A percentile compares a stretch with the other conserved stretches of the same genome.
Conservation (phyloP, 1,284 basidiomycete genomes). For the Puccinia sorghi region DNA sequence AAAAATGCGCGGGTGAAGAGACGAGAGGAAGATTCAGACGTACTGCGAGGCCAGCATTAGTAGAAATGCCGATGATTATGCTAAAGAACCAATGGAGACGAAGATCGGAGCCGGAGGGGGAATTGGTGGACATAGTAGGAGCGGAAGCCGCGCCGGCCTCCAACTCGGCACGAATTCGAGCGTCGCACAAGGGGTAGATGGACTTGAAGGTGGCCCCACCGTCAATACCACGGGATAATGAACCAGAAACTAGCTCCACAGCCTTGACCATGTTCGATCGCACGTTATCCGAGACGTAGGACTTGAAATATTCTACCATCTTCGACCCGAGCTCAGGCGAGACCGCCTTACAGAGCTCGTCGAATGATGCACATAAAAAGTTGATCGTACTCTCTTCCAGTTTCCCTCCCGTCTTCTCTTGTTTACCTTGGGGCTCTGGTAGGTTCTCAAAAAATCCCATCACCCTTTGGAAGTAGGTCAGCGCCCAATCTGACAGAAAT, state of each 20-base stretch:
- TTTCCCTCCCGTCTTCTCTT: conserved; percentile 76
- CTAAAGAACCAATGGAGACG: conserved; percentile 78
- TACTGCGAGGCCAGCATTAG: conserved; percentile 74
- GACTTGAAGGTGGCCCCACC: conserved; percentile 71
- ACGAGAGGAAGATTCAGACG: conserved; percentile 67
- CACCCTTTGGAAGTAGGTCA: conserved; percentile 80
- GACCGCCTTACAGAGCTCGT: conserved; percentile 56
- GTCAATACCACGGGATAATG: conserved; percentile 68
- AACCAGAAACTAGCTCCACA: conserved; percentile 83
- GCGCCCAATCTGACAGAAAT: conserved; percentile 84
- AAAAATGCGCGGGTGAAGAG: not conserved
- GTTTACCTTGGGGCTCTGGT: conserved; percentile 66
- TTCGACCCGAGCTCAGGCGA: conserved; percentile 53
- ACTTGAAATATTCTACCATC: conserved; percentile 41
- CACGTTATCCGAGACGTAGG: conserved; percentile 44
- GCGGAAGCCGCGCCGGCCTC: conserved; percentile 88
- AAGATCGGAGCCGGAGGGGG: conserved; percentile 82
- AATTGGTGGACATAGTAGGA: conserved; percentile 80
- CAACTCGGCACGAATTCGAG: conserved; percentile 81
- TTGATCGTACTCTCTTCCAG: conserved; percentile 79
- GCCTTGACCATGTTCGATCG: conserved; percentile 86
- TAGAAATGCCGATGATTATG: conserved; percentile 35
- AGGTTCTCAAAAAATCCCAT: conserved; percentile 86
- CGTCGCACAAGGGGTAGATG: conserved; percentile 76
- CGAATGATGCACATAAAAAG: conserved; percentile 66